phyloP scores from a whole-genome alignment of 768 basidiomycete genomes.

The Flagelloscypha sp. region DNA sequence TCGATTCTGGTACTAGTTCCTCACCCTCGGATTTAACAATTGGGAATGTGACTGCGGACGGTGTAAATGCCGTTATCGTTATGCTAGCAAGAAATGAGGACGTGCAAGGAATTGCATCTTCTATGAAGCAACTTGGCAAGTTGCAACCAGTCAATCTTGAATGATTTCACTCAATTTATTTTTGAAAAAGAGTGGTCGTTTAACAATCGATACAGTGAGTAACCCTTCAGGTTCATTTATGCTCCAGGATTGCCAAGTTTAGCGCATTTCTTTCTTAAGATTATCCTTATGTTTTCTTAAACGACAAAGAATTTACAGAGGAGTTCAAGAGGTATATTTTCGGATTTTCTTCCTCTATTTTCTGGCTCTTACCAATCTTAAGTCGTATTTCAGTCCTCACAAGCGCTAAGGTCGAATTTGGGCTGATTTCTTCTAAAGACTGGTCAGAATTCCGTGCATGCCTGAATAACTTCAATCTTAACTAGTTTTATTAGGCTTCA shows the following conservation, averaged over 20 bases:
- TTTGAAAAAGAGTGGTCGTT: slow-evolving; percentile 58
- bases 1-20: no score
- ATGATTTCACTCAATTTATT: slow-evolving; percentile 20
- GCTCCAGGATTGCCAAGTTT: no score
- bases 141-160: slow-evolving; percentile 26
- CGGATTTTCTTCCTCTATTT: slow-evolving; percentile 1
- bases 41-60: slow-evolving; percentile 28
- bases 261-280: no score
- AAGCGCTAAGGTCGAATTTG: slow-evolving; percentile 58
- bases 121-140: slow-evolving; percentile 45
- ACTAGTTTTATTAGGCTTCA: slow-evolving; percentile 58
- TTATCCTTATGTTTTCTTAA: slow-evolving; percentile 85
- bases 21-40: slow-evolving; percentile 28
- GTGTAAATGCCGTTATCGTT: slow-evolving; percentile 54
- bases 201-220: slow-evolving; percentile 52
- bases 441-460: slow-evolving; percentile 69
- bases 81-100: slow-evolving; percentile 35
- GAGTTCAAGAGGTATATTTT: slow-evolving; percentile 55
- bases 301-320: slow-evolving; percentile 68
- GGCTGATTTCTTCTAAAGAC: slow-evolving; percentile 66
- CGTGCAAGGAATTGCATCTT: slow-evolving; percentile 24
- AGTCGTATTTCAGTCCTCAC: slow-evolving; percentile 55
- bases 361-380: neutral
- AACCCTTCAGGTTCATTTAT: no score
- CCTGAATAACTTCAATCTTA: no score